A percentile compares a stretch with the other conserved stretches of the same genome.
These are phyloP conservation scores for Ajuga chamaepitys DNA, from an alignment of 257 asterid species.

Conservation along the genomic window DNA sequence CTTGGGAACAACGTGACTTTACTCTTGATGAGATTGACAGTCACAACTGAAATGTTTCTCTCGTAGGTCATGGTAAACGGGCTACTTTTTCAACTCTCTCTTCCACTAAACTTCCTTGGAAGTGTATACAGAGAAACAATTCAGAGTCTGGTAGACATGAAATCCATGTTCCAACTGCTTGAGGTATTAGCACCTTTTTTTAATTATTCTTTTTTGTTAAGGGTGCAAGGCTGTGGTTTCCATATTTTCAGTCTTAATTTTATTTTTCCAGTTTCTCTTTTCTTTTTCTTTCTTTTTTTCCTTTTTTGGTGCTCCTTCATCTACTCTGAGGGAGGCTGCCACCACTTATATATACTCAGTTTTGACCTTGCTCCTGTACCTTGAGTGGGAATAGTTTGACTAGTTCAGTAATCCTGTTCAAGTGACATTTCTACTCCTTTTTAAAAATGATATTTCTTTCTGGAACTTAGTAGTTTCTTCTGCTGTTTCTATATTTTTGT, in stretches of 20 bases:
- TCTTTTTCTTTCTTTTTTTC: not conserved
- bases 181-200: conserved; percentile 51
- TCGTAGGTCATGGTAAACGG: conserved; percentile 95
- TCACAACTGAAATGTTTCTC: conserved; percentile 15
- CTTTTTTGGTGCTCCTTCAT: not conserved
- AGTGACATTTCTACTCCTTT: too few relatives aligned
- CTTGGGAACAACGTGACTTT: not conserved
- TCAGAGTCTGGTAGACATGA: conserved; percentile 91
- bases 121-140: conserved; percentile 92
- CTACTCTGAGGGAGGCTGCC: not conserved
- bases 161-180: conserved; percentile 92
- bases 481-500: not conserved
- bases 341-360: not conserved
- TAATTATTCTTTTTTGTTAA: not conserved
- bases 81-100: conserved; percentile 91
- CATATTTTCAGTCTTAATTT: not conserved
- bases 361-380: not conserved
- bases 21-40: not conserved
- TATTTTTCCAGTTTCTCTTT: not conserved
- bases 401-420: too few relatives aligned
- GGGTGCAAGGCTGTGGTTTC: not conserved
- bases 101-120: conserved; percentile 95
- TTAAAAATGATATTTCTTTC: not conserved
- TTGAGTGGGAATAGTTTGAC: not conserved
- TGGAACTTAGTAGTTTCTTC: not conserved